Percentiles rank a stretch among this genome's conserved stretches.
phyloP scores from a whole-genome alignment of 2,329 filamentous ascomycete genomes.

The Aspergillus sp. region DNA sequence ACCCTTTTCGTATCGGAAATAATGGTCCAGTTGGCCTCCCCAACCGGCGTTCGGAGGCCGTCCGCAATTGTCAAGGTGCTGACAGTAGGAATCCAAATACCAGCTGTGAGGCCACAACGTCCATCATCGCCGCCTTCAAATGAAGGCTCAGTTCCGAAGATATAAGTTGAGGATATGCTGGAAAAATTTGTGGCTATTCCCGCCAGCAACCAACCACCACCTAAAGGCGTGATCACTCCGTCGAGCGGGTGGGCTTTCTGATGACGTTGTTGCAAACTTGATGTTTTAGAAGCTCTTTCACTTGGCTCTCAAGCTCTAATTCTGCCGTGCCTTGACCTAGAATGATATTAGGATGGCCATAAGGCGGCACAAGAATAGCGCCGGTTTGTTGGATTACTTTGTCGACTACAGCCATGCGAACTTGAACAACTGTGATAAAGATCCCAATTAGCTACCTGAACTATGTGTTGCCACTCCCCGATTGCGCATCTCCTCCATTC shows the following conservation, averaged over 20 bases:
- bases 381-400: constrained; percentile 64
- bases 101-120: constrained; percentile 59
- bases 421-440: constrained; percentile 67
- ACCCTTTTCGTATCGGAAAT: constrained; percentile 69
- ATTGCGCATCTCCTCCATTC: constrained; percentile 53
- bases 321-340: constrained; percentile 88
- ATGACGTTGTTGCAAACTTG: constrained; percentile 14
- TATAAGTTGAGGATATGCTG: constrained; percentile 61
- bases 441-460: too few species aligned
- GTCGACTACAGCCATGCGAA: constrained; percentile 70
- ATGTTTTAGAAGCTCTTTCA: constrained; percentile 28
- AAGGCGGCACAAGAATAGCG: constrained; percentile 76
- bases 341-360: constrained; percentile 87
- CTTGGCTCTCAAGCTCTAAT: constrained; percentile 72
- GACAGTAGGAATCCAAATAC: constrained; percentile 60
- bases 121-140: constrained; percentile 81
- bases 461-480: constrained; percentile 84
- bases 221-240: constrained; percentile 73
- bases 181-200: constrained; percentile 70
- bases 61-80: constrained; percentile 78
- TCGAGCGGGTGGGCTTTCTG: constrained; percentile 52
- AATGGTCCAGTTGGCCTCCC: constrained; percentile 66
- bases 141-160: constrained; percentile 81
- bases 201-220: constrained; percentile 80
- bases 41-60: constrained; percentile 77